phyloP scores from a whole-genome alignment of 2,329 filamentous ascomycete genomes.

The Mycosphaerella sp. region DNA sequence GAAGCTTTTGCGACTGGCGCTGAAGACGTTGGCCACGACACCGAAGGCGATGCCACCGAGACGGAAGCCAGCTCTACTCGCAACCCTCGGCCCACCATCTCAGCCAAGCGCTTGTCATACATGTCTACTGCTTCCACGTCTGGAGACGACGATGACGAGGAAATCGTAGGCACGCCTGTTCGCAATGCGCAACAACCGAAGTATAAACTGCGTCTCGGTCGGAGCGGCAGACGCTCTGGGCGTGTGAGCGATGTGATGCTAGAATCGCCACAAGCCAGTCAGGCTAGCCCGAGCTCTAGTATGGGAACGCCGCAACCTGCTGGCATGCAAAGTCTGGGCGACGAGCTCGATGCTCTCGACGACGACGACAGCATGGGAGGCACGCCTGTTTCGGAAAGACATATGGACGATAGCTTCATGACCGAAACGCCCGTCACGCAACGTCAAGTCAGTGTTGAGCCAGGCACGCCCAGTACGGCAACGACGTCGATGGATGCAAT shows the following conservation, averaged over 20 bases:
- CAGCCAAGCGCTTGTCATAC: constrained; percentile 59
- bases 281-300: constrained; percentile 26
- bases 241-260: constrained; percentile 42
- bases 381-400: constrained; percentile 28
- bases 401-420: constrained; percentile 11
- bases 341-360: constrained; percentile 72
- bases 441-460: constrained; percentile 37
- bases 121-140: constrained; percentile 87
- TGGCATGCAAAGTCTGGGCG: constrained; percentile 72
- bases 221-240: constrained; percentile 45
- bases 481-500: constrained; percentile 13
- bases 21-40: constrained; percentile 66
- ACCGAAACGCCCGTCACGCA: constrained; percentile 21
- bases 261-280: constrained; percentile 21
- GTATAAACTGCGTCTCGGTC: constrained; percentile 65
- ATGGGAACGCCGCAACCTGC: constrained; percentile 40
- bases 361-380: constrained; percentile 49
- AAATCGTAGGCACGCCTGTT: constrained; percentile 53
- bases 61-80: constrained; percentile 56
- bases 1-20: constrained; percentile 93
- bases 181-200: constrained; percentile 58
- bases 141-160: constrained; percentile 60
- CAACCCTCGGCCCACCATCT: constrained; percentile 15
- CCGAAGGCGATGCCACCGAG: constrained; percentile 67
- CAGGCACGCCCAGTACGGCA: constrained; percentile 16